Evolutionary conservation across 2,329 filamentous ascomycete species (phyloP), one percentile per base, ranked within the genome.

Genomic region (Aspergillus costaricaensis): DNA sequence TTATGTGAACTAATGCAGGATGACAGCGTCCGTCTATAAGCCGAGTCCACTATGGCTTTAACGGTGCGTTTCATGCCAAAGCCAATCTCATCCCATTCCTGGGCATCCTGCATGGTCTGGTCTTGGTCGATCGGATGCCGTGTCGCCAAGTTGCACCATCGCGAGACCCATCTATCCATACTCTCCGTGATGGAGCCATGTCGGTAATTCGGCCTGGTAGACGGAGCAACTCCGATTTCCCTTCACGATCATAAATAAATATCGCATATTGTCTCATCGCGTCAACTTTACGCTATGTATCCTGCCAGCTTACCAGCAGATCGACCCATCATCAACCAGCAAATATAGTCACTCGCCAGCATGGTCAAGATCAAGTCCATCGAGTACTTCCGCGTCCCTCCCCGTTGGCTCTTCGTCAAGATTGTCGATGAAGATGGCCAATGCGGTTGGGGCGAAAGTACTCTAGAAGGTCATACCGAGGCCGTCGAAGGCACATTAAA

Each of bases 401-500:
- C 90, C 14, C 81, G 90, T 43, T 92, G 89, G 89, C 80, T 92
- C 1, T 91, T 92, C 65, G 89, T 92, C 65, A 92, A 92, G 73
- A 84, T 92, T 63, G 87, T 84, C 1, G 89, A 92, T 69, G 85
- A 87, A 36, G 81, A 82, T 1, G 88, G 85, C 3, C 80, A 85
- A 36, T 78, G 82, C 54, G 90, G 90, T 6, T 92, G 90, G 90
- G 90, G 90, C 17, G 90, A 92, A 72, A 88, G 87, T 0, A 89
- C 88, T 0, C 76, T 92, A 0, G 89, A 92, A 74, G 90, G 89
- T 0, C 90, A 92, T 68, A 87, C 86, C 0, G 83, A 90, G 59
- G 88, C 89, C 1, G 87, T 92, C 0, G 89, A 92, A 72, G 90
- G 90, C 0, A 88, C 87, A 58, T 78, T 92, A 1, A 86, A 91